A percentile compares a stretch with the other conserved stretches of the same genome.
phyloP scores from a whole-genome alignment of 2,329 filamentous ascomycete species.

The Nigrospora sphaerica region DNA sequence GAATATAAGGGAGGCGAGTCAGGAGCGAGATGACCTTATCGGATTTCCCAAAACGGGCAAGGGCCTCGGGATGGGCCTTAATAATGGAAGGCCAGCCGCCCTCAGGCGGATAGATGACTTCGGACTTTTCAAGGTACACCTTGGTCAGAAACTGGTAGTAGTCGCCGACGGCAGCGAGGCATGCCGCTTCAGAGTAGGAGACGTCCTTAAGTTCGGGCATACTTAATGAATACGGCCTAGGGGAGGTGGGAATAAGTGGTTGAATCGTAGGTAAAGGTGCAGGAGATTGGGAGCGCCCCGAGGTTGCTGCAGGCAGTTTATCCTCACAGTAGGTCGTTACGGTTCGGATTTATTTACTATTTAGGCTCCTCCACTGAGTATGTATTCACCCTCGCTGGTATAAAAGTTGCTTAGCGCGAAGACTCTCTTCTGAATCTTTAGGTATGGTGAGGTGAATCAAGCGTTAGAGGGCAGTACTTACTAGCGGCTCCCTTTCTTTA shows the following conservation, averaged over 20 bases:
- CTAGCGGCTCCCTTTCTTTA: too few relatives aligned
- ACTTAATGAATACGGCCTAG: not conserved
- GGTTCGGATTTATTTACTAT: too few relatives aligned
- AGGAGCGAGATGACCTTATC: constrained; percentile 21
- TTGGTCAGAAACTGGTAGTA: constrained; percentile 23
- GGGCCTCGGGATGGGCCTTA: constrained; percentile 7
- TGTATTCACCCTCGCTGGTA: too few relatives aligned
- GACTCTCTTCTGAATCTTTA: too few relatives aligned
- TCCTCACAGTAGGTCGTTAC: too few relatives aligned
- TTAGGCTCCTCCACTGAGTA: too few relatives aligned
- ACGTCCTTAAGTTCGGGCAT: constrained; percentile 8
- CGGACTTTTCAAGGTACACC: constrained; percentile 17
- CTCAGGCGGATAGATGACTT: constrained; percentile 19
- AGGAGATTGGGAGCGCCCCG: too few relatives aligned
- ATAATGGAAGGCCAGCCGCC: constrained; percentile 22
- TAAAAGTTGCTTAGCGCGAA: too few relatives aligned
- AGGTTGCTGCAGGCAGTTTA: too few relatives aligned
- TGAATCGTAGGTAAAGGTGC: not conserved
- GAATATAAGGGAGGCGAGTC: constrained; percentile 21
- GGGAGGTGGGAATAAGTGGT: not conserved
- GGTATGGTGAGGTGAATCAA: too few relatives aligned
- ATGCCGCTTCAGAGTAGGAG: constrained; percentile 14
- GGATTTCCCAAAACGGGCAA: constrained; percentile 13
- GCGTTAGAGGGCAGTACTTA: too few relatives aligned
- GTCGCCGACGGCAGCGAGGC: constrained; percentile 16